Evolutionary conservation across 768 basidiomycete species (phyloP), one percentile per base, ranked within the genome.

Genomic region (Symmetrospora coprosmae): DNA sequence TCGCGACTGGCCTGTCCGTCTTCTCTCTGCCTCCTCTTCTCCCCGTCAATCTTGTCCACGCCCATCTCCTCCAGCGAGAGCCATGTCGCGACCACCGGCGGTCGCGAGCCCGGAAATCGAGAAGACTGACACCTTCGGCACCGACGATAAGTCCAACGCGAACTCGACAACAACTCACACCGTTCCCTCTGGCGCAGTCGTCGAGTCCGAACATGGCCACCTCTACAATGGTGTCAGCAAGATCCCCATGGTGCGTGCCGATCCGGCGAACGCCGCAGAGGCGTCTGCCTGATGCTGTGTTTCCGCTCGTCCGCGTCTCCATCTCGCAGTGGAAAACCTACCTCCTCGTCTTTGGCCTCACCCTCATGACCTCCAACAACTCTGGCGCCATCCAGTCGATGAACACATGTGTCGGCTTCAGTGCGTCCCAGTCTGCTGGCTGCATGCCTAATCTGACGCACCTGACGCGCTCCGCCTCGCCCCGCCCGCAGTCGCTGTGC

Each of bases 361-460:
- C 6, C 19, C 19, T 27, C 28, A 14, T 33, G 28, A 6, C 50
- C 35, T 6, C 9, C 19, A 13, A 13, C 34, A 55, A 38, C 52
- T 55, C 52, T 38, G 52, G 34, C 19, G 52, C 52, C 35, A 55
- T 55, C 23, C 52, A 55, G 38, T 55, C 52, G 14, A 55, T 55
- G 52, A 55, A 55, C n/a, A 38, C 41, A 6, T 21, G 3, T 28
- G 52, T 55, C 37, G 52, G 52, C 6, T 55, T 55, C 37, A 55
- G 37, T 28, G 52, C 52, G 40, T n/a, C n/a, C n/a, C 35, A 55
- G 45, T 47, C 14, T 3, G 45, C 33, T 4, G 4, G 21, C 27
- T 16, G 27, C 4, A 13, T 11, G 19, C 6, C 41, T 6, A n/a
- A 45, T 11, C 45, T 47, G 45, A 19, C 45, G 6, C n/a, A 8